Conservation (phyloP, 345 rosid species). For the Xanthoceras sorbifolium region DNA sequence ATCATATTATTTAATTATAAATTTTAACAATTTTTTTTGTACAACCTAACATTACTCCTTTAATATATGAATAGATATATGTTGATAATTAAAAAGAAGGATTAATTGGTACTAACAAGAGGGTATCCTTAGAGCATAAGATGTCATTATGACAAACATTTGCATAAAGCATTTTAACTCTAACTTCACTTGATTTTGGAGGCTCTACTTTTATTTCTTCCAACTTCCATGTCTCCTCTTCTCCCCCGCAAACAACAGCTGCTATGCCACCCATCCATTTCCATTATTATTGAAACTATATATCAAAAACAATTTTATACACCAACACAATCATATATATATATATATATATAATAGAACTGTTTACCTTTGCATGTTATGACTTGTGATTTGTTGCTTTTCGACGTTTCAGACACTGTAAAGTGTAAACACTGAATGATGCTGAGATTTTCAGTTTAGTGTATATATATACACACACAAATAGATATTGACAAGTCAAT, state of each 20-base stretch:
- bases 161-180: conserved; percentile 62
- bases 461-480: too few relatives aligned
- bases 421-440: too few relatives aligned
- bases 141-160: conserved; percentile 68
- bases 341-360: too few relatives aligned
- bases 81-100: too few relatives aligned
- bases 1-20: too few relatives aligned
- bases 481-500: too few relatives aligned
- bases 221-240: conserved; percentile 45
- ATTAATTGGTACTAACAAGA: conserved; percentile 18
- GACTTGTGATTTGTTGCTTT: conserved; percentile 6
- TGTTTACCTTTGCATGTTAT: conserved; percentile 24
- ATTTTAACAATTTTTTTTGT: too few relatives aligned
- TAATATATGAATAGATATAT: too few relatives aligned
- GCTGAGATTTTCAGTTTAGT: too few relatives aligned
- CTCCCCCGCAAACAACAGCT: conserved; percentile 63
- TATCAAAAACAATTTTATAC: not conserved
- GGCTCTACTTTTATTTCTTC: conserved; percentile 69
- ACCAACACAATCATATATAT: not conserved
- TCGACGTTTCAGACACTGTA: not conserved
- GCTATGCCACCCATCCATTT: not conserved
- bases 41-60: too few relatives aligned
- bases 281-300: not conserved
- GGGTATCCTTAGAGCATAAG: conserved; percentile 31
- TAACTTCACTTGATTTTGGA: conserved; percentile 60